Evolutionary conservation across 306 rosid genomes (phyloP).

Genomic region (Echinosophora koreensis): DNA sequence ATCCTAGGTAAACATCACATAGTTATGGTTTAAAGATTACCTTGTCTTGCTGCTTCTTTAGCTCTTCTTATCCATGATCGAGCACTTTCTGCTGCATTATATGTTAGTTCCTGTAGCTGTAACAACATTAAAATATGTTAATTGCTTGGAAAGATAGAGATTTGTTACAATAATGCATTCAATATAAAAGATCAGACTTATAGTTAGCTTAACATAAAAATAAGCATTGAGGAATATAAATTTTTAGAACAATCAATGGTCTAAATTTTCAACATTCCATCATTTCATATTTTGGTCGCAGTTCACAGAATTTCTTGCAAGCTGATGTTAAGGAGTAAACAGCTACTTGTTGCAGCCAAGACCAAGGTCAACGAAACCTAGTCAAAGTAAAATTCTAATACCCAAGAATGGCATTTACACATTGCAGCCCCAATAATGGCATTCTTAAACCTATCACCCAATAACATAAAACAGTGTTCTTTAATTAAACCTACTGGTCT

Average conservation of each 20-base stretch:
- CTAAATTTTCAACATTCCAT: constrained; percentile 17
- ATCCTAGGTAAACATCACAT: constrained; percentile 9
- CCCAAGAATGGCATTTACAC: constrained; percentile 19
- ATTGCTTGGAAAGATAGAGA: constrained; percentile 26
- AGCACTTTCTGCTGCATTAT: constrained; percentile 73
- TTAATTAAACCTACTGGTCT: not conserved
- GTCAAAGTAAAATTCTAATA: not conserved
- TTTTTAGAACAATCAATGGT: constrained; percentile 22
- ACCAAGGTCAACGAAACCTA: constrained; percentile 6
- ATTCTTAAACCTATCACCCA: not conserved
- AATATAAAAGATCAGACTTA: constrained; percentile 4
- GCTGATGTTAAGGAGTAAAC: constrained; percentile 24
- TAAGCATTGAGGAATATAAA: constrained; percentile 25
- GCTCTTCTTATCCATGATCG: constrained; percentile 78
- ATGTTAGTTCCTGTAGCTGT: constrained; percentile 75
- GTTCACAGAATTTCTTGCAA: not conserved
- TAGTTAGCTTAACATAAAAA: constrained; percentile 13
- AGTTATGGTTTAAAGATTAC: constrained; percentile 50
- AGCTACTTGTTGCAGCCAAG: constrained; percentile 14
- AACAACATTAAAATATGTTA: constrained; percentile 31
- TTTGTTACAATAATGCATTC: constrained; percentile 33
- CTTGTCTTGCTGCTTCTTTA: constrained; percentile 77
- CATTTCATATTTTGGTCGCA: constrained; percentile 33
- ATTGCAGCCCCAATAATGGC: constrained; percentile 31
- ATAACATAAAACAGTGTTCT: not conserved